Evolutionary conservation across 192 early-diverging fungal genomes (phyloP), one percentile per base, ranked within the genome.

Genomic region (Entomortierella beljakovae): DNA sequence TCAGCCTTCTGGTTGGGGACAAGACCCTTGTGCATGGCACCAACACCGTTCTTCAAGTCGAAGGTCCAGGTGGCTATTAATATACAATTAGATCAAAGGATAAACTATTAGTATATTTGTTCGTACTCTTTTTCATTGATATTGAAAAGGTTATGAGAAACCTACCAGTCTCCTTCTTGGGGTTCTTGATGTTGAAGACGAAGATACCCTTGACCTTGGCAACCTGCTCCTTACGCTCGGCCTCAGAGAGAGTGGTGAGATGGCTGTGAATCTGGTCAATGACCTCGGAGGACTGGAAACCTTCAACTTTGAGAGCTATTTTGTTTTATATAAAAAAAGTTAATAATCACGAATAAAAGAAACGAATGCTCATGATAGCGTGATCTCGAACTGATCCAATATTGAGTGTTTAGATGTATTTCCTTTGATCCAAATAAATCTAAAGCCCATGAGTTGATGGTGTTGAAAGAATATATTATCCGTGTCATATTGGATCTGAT

Each of bases 171-270:
- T 94, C 87, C 6, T 88, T 90, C 29, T 85, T 84, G 2, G 79
- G 82, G 70, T 93, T 95, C 66, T 86, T 91, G 80, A 99, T 82
- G 61, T 94, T 88, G 76, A 99, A 91, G 82, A 94, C 91, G 87
- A 97, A 96, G 25, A 95, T 73, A 28, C 93, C 94, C 56, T 97
- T 97, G 71, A 87, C 84, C 82, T 92, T 91, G 61, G 91, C 90
- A 31, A 95, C 81, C 48, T 82, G 80, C 43, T 84, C 75, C 15
- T 88, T 77, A 62, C 92, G 87, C 42, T 86, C 84, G 29, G 90
- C 90, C 34, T 82, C 86, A 33, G 88, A 75, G 29, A 90, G 86
- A 10, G 82, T 77, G 46, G 84, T 82, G 52, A 92, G 83, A 22
- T 87, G 75, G 33, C 79, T 81, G n/a, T 88, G 82, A 46, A 97